A percentile compares a stretch with the other conserved stretches of the same genome.
Evolutionary conservation across 164 flowering plant species (phyloP).

Genomic region (Santalum album): DNA sequence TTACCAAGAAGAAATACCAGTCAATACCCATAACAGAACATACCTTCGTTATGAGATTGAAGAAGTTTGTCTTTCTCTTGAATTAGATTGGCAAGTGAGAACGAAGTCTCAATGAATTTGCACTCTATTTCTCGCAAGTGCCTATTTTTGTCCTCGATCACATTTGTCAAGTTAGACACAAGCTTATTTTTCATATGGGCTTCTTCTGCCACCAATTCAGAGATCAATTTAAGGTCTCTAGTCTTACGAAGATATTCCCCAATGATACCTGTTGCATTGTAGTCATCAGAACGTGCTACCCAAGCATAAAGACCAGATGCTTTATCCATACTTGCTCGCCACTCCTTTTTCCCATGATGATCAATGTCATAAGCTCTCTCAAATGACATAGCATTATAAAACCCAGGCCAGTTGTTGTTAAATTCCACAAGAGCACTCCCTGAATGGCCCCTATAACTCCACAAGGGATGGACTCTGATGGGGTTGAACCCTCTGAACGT

Average conservation of each 20-base stretch:
- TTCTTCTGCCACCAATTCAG: constrained; percentile 68
- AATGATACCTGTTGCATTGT: constrained; percentile 27
- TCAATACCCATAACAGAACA: no score
- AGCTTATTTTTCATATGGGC: constrained; percentile 55
- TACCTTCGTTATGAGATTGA: constrained; percentile 65
- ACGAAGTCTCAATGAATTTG: constrained; percentile 36
- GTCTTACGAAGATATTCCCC: constrained; percentile 66
- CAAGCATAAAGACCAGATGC: constrained; percentile 63
- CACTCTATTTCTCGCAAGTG: constrained; percentile 45
- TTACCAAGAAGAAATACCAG: no score
- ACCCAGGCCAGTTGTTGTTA: constrained; percentile 66
- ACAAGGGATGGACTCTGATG: constrained; percentile 54
- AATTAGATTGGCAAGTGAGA: constrained; percentile 29
- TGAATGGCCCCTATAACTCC: constrained; percentile 70
- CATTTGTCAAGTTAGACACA: constrained; percentile 48
- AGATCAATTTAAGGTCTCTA: constrained; percentile 66
- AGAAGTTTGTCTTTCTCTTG: constrained; percentile 57
- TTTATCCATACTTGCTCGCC: constrained; percentile 25
- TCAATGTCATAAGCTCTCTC: constrained; percentile 65
- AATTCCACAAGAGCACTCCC: constrained; percentile 72
- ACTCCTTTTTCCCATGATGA: constrained; percentile 70
- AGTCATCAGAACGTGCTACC: constrained; percentile 92
- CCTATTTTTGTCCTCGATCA: constrained; percentile 53
- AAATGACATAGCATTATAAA: constrained; percentile 65
- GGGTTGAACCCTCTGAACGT: constrained; percentile 61